Conservation (phyloP, 768 basidiomycete species). For the Termitomyces eurrhizus region DNA sequence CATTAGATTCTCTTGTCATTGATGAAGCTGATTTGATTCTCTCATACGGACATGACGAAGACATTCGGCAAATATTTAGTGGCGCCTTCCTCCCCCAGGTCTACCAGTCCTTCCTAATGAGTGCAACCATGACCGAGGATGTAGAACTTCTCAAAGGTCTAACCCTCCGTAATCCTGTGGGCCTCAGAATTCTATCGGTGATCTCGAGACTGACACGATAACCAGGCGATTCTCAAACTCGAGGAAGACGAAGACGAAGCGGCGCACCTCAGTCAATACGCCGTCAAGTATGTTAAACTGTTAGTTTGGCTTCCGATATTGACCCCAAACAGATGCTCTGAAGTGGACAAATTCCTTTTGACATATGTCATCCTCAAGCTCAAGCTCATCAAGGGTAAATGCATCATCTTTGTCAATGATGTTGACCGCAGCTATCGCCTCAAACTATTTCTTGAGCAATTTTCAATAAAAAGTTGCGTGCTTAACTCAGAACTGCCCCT, state of each 20-base stretch:
- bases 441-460: conserved; percentile 98
- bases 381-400: conserved; percentile 93
- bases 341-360: conserved; percentile 96
- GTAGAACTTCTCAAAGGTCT: conserved; percentile 90
- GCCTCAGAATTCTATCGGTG: conserved; percentile 19
- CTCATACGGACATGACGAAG: conserved; percentile 95
- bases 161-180: conserved; percentile 79
- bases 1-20: conserved; percentile 84
- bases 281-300: conserved; percentile 52
- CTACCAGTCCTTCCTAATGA: conserved; percentile 93
- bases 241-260: conserved; percentile 87
- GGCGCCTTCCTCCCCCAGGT: conserved; percentile 74
- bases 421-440: conserved; percentile 92
- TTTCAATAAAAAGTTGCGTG: conserved; percentile 93
- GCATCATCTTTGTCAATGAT: conserved; percentile 94
- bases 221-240: conserved; percentile 76
- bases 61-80: conserved; percentile 66
- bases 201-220: conserved; percentile 1
- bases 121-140: conserved; percentile 96
- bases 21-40: conserved; percentile 98
- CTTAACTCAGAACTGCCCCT: conserved; percentile 94
- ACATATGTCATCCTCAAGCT: conserved; percentile 96
- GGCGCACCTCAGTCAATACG: conserved; percentile 80
- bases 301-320: background rate
- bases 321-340: conserved; percentile 60